Base-by-base conservation (phyloP, 139 green algal species). In the Pleodorina starrii region DNA sequence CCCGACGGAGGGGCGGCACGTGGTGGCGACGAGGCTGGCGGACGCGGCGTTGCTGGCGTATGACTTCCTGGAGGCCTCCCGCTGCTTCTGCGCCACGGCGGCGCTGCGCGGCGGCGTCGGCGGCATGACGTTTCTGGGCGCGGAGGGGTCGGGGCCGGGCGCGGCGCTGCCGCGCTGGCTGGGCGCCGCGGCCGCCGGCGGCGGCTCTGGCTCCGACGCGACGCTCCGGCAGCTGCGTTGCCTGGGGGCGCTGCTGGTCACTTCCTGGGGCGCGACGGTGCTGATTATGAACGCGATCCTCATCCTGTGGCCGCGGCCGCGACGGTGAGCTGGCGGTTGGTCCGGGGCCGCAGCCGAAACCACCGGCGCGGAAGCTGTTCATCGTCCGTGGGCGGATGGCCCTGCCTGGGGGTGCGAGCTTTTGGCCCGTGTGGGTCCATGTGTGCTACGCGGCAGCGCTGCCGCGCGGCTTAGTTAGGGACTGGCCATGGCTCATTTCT, bases 231-330 rank as follows among this genome's bases (percentile, higher is more conserved):
- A 17, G 21, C 19, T 88, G 82, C 82, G 43, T 1, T 79, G 60
- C 23, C 66, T 88, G 44, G 82, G 66, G 10, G 82, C 82, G 44
- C 82, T 88, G n/a, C 43, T 88, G 66, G 36, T 88, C 38, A 51
- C 46, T 5, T 71, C 82, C 1, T 88, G 82, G 82, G 82, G 82
- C 17, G 2, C 21, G 14, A 71, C 44, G 35, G 60, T 51, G 44
- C 44, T 80, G 19, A 44, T 60, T 5, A 10, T 88, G 32, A 69
- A 88, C 44, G n/a, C 25, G 11, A 71, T 88, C 29, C 50, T 71
- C 42, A 36, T 69, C 6, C 35, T 88, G 19, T 88, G 82, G 82
- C 82, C 82, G 0, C 23, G 63, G 19, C 27, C 21, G 14, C 32
- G 12, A 48, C 44, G 76, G 76, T 84, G 71, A 42, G 72, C n/a